phyloP scores from a whole-genome alignment of 306 rosid species.

The Glycine soja region DNA sequence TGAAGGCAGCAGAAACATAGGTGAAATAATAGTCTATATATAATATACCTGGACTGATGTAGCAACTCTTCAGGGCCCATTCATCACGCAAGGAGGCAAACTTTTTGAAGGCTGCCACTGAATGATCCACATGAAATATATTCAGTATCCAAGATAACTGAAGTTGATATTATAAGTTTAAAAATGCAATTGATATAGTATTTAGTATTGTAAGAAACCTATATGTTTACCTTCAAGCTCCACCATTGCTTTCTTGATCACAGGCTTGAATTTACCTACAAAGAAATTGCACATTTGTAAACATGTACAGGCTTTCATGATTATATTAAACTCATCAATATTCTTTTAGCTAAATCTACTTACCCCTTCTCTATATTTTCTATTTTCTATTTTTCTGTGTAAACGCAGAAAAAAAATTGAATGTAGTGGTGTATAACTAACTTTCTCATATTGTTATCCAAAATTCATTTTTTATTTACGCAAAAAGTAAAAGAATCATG shows the following conservation, averaged over 20 bases:
- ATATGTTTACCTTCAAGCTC: conserved; percentile 81
- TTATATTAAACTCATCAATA: too few species aligned
- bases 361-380: too few species aligned
- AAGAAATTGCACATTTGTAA: conserved; percentile 36
- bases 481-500: too few species aligned
- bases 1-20: neutral
- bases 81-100: conserved; percentile 84
- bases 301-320: too few species aligned
- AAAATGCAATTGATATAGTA: neutral
- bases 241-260: conserved; percentile 99
- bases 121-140: conserved; percentile 38
- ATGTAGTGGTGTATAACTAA: too few species aligned
- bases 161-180: conserved; percentile 21
- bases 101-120: conserved; percentile 97
- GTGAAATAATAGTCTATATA: neutral
- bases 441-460: neutral
- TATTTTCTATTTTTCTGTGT: too few species aligned
- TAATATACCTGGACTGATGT: conserved; percentile 87
- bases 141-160: conserved; percentile 31
- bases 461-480: too few species aligned
- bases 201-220: neutral
- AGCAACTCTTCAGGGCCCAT: conserved; percentile 91
- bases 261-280: conserved; percentile 98
- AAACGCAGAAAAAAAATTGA: neutral
- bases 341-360: too few species aligned